Evolutionary conservation across 345 rosid species (phyloP), one percentile per base, ranked within the genome.

Genomic region (Melaleuca alternifolia): DNA sequence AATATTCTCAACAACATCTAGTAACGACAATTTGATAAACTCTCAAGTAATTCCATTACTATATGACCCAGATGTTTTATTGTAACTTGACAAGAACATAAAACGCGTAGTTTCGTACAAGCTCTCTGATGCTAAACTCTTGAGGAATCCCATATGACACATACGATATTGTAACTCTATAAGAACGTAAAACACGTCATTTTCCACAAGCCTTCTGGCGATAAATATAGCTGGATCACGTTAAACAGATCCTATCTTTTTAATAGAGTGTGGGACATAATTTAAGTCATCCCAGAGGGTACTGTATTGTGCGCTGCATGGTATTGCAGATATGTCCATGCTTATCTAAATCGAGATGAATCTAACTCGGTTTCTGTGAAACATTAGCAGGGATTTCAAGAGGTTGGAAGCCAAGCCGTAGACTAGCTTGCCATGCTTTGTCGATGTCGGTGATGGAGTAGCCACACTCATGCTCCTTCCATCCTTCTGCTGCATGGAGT

Each of bases 381-480:
- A 51, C 28, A 33, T 56, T 9, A 52, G 86, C 26, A 48, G 92
- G 91, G 54, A 54, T 46, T 37, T 44, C 33, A 10, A 94, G 82
- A 87, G 95, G 95, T 46, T 85, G 84, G 87, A 94, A 96, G 61
- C 97, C 96, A 87, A 90, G 93, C 6, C 83, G 89, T 52, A 96
- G 93, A 86, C 90, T 83, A 18, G 95, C 94, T 88, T 96, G 86
- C 97, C 95, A 94, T 77, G 87, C 93, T 84, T 90, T 90, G 23
- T 88, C 86, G 24, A 89, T 37, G 75, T 90, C 84, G 82, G 87
- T 87, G 83, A 93, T 89, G 83, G 50, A 15, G 86, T 89, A 15
- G 6, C 98, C 95, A 11, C 94, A 94, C 61, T 96, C 97, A 26
- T 94, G 89, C 88, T 92, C 97, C 26, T 89, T 81, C 95, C 93